phyloP scores from a whole-genome alignment of 306 rosid genomes.

The Malus sieversii region DNA sequence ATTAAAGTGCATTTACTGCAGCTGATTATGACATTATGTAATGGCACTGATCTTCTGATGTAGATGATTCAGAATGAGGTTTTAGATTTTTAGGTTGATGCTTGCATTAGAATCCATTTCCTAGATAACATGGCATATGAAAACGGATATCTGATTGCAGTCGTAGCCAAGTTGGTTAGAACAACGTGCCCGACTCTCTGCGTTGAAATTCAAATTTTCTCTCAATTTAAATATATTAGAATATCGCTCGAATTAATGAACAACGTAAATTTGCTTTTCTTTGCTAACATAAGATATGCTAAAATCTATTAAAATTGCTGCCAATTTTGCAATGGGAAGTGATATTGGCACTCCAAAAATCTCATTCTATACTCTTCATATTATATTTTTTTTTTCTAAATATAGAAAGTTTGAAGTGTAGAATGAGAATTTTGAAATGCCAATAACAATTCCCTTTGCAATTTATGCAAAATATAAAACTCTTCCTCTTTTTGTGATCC shows the following conservation, averaged over 20 bases:
- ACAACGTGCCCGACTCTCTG: fast-evolving
- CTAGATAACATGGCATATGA: not conserved
- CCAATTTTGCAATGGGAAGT: not conserved
- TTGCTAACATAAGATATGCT: not conserved
- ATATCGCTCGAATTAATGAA: not conserved
- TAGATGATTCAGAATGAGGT: not conserved
- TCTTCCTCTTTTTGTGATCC: not conserved
- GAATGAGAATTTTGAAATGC: no score
- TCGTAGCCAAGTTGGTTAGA: not conserved
- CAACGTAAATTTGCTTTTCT: not conserved
- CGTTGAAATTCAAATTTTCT: no score
- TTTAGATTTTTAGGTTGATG: not conserved
- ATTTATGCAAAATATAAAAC: not conserved
- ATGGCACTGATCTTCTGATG: not conserved
- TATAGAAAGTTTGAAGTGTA: no score
- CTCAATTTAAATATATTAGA: no score
- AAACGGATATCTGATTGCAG: not conserved
- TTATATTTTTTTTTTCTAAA: no score
- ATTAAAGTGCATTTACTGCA: slow-evolving; percentile 3
- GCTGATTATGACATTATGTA: not conserved
- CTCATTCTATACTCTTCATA: no score
- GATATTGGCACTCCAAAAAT: no score
- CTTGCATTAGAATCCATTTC: not conserved
- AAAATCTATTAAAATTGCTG: not conserved
- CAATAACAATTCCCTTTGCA: no score